A percentile compares a stretch with the other conserved stretches of the same genome.
These are phyloP conservation scores for Xerocomellus amylosporus DNA, from an alignment of 768 basidiomycete genomes.

Conservation along the genomic window DNA sequence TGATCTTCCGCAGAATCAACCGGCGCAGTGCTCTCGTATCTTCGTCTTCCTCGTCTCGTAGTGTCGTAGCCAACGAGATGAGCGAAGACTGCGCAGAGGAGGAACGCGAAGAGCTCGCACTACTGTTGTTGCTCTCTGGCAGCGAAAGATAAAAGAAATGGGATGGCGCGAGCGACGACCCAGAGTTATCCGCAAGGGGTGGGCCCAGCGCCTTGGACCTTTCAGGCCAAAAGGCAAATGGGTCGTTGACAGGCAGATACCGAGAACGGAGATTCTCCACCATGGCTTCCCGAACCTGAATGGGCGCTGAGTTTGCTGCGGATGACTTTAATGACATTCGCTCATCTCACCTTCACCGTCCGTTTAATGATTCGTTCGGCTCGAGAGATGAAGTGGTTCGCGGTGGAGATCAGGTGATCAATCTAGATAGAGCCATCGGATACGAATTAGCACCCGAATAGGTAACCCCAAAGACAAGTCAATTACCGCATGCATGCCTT, in stretches of 20 bases:
- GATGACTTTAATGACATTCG: background rate
- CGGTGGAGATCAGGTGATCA: constrained; percentile 52
- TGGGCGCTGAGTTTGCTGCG: background rate
- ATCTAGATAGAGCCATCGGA: constrained; percentile 40
- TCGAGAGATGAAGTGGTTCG: constrained; percentile 54
- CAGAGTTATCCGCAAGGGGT: background rate
- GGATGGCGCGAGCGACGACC: constrained; percentile 4
- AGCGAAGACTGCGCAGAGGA: constrained; percentile 36
- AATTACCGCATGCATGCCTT: constrained; percentile 53
- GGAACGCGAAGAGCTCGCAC: constrained; percentile 15
- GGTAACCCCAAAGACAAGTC: constrained; percentile 12
- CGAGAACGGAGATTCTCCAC: constrained; percentile 42
- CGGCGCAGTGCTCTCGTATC: constrained; percentile 61
- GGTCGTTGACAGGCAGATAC: constrained; percentile 20
- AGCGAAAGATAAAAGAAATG: constrained; percentile 25
- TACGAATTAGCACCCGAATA: constrained; percentile 6
- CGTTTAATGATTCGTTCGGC: constrained; percentile 55
- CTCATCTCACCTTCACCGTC: constrained; percentile 48
- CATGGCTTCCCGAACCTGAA: constrained; percentile 50
- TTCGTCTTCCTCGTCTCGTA: constrained; percentile 58
- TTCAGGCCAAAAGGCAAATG: constrained; percentile 19
- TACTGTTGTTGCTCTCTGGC: constrained; percentile 6
- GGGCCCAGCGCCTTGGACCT: background rate
- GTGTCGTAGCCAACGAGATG: constrained; percentile 48
- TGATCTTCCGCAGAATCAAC: constrained; percentile 64